phyloP scores from a whole-genome alignment of 345 rosid species.

The Populus alba region DNA sequence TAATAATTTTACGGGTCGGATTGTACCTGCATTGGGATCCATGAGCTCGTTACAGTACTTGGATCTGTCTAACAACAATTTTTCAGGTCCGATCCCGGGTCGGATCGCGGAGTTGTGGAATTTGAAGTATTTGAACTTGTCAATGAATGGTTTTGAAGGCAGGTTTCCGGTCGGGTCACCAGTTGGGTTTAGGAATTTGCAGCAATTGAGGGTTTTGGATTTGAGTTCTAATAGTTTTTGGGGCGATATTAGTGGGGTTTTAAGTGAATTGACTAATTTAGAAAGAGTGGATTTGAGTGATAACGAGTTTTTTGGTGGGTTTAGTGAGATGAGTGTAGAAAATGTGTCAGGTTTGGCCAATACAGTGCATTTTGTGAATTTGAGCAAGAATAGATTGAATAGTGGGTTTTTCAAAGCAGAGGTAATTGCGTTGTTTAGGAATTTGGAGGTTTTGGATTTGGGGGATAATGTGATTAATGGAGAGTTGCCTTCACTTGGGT shows the following conservation, averaged over 20 bases:
- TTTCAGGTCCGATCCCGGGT: slow-evolving; percentile 81
- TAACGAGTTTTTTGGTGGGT: slow-evolving; percentile 59
- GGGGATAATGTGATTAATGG: slow-evolving; percentile 52
- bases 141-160: slow-evolving; percentile 63
- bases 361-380: slow-evolving; percentile 56
- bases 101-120: slow-evolving; percentile 76
- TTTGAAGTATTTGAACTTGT: slow-evolving; percentile 64
- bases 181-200: slow-evolving; percentile 50
- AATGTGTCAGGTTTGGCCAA: slow-evolving; percentile 72
- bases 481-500: slow-evolving; percentile 60
- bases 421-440: slow-evolving; percentile 57
- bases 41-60: slow-evolving; percentile 60
- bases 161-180: slow-evolving; percentile 51
- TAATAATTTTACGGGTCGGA: slow-evolving; percentile 73
- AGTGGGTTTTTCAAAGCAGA: slow-evolving; percentile 54
- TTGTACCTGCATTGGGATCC: slow-evolving; percentile 71
- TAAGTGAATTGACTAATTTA: slow-evolving; percentile 59
- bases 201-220: slow-evolving; percentile 73
- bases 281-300: slow-evolving; percentile 81
- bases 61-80: slow-evolving; percentile 78
- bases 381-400: slow-evolving; percentile 60
- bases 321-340: slow-evolving; percentile 31
- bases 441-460: slow-evolving; percentile 66
- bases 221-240: slow-evolving; percentile 51
- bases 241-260: slow-evolving; percentile 58